Conservation (phyloP, 192 early-diverging fungal species). For the Coemansia reversa region DNA sequence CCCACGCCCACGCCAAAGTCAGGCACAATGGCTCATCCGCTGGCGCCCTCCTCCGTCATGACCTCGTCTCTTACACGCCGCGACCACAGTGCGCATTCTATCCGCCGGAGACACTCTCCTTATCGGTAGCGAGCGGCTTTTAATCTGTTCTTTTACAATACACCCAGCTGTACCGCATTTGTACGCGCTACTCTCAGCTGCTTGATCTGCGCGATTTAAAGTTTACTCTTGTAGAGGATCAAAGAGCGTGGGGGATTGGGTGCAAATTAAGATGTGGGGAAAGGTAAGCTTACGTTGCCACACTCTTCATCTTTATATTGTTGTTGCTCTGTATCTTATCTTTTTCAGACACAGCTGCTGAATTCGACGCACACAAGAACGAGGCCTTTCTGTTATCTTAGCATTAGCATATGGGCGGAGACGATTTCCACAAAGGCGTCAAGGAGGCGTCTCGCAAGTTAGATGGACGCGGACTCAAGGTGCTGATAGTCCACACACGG, state of each 20-base stretch:
- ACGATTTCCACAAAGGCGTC: conserved; percentile 75
- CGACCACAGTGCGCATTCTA: conserved; percentile 1
- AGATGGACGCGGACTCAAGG: conserved; percentile 65
- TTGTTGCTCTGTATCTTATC: background rate
- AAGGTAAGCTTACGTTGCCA: background rate
- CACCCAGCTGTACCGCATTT: background rate
- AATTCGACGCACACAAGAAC: background rate
- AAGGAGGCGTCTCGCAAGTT: conserved; percentile 55
- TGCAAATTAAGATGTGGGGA: too few relatives aligned
- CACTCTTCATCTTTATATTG: background rate
- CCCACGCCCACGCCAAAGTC: conserved; percentile 18
- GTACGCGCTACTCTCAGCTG: background rate
- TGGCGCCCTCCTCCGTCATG: conserved; percentile 5
- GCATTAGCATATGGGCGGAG: conserved; percentile 31
- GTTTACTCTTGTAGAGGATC: too few relatives aligned
- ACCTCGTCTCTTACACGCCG: background rate
- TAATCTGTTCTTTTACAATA: background rate
- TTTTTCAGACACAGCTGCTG: background rate
- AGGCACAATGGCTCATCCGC: conserved; percentile 7
- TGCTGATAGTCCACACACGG: conserved; percentile 88
- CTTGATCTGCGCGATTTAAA: too few relatives aligned
- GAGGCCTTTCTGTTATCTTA: background rate
- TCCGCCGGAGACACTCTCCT: background rate
- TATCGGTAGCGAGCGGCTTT: conserved; percentile 3
- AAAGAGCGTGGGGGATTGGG: too few relatives aligned